phyloP scores from a whole-genome alignment of 352 stramenopile species.

The Pythium phragmiticola region DNA sequence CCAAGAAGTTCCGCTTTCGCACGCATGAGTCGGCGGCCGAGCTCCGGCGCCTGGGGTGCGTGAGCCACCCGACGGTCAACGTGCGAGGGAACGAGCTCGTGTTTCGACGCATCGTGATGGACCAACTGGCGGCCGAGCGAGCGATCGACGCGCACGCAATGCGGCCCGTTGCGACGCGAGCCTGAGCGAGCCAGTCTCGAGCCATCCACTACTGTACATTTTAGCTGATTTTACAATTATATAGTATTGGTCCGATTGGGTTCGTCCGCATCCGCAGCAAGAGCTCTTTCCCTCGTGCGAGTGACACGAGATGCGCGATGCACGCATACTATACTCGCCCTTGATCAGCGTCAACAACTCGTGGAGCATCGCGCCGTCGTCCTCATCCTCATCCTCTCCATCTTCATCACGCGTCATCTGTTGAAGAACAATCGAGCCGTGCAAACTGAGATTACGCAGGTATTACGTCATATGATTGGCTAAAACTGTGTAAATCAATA shows the following conservation, averaged over 20 bases:
- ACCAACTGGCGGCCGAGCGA: slow-evolving; percentile 5
- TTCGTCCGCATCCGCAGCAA: not conserved
- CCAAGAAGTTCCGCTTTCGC: slow-evolving; percentile 9
- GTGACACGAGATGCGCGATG: not conserved
- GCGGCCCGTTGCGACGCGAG: no score
- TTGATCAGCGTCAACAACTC: slow-evolving; percentile 6
- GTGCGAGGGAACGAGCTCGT: slow-evolving; percentile 2
- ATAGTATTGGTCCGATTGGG: no score
- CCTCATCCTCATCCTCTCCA: not conserved
- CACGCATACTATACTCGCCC: not conserved
- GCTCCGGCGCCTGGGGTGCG: not conserved
- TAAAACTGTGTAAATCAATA: not conserved
- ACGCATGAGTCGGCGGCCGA: not conserved
- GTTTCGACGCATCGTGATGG: slow-evolving; percentile 11
- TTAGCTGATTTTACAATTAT: no score
- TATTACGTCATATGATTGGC: not conserved
- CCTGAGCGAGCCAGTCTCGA: no score
- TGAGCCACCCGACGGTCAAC: not conserved
- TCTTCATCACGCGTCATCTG: no score
- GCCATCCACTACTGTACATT: no score
- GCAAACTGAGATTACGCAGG: no score
- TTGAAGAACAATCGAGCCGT: no score
- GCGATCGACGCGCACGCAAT: not conserved
- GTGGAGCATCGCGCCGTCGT: slow-evolving; percentile 9
- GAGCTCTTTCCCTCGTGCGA: not conserved